phyloP scores from a whole-genome alignment of 139 green algal genomes.

The Chlamydomonas asymmetrica region DNA sequence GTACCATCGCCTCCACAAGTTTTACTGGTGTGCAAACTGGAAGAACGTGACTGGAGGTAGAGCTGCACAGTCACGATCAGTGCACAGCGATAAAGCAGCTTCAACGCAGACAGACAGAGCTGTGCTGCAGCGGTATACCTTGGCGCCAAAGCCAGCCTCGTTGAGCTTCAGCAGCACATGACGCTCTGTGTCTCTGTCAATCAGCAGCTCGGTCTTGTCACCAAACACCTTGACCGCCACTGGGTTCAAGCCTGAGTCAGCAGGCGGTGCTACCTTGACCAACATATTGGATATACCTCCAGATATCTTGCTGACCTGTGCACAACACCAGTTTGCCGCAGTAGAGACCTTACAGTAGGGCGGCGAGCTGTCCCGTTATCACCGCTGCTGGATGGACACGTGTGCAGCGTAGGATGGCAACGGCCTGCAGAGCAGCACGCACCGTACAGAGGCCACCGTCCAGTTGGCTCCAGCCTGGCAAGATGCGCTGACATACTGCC shows the following conservation, averaged over 20 bases:
- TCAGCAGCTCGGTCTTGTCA: conserved; percentile 84
- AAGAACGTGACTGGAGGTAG: neutral
- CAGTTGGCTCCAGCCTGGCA: conserved; percentile 40
- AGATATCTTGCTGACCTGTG: conserved; percentile 66
- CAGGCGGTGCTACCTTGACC: conserved; percentile 53
- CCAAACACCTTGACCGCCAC: conserved; percentile 90
- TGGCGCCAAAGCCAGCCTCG: conserved; percentile 73
- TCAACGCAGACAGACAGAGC: neutral
- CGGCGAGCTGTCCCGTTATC: neutral
- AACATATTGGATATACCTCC: conserved; percentile 91
- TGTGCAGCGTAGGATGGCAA: no score
- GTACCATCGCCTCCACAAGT: no score
- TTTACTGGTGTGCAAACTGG: neutral
- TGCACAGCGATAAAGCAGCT: neutral
- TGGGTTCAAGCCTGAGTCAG: conserved; percentile 19
- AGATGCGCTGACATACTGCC: conserved; percentile 36
- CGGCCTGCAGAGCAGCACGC: no score
- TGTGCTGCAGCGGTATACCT: conserved; percentile 33
- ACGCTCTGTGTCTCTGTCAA: conserved; percentile 76
- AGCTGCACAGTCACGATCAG: neutral
- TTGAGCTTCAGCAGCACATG: conserved; percentile 61
- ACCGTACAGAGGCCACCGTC: neutral
- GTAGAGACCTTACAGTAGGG: neutral
- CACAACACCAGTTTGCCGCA: neutral
- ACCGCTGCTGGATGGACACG: neutral